phyloP scores from a whole-genome alignment of 345 rosid species.

The Gossypium stocksii region DNA sequence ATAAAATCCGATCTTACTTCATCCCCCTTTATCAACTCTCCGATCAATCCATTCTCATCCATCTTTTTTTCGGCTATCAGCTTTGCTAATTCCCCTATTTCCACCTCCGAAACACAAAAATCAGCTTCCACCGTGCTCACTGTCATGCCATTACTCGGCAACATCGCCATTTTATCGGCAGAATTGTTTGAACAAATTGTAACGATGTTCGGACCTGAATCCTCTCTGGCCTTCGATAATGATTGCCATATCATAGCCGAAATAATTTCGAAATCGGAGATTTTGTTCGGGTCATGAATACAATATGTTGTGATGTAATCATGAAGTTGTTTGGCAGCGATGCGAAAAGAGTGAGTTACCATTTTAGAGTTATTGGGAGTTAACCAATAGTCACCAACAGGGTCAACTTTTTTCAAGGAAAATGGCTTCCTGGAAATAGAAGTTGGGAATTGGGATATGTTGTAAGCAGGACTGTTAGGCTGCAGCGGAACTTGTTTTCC shows the following conservation, averaged over 20 bases:
- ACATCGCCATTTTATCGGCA: not conserved
- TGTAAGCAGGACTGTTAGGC: not conserved
- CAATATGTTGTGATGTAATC: constrained; percentile 17
- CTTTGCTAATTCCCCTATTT: constrained; percentile 34
- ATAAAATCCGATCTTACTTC: constrained; percentile 34
- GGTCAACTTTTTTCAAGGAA: constrained; percentile 40
- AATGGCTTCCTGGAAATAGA: constrained; percentile 4
- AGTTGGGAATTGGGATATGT: not conserved
- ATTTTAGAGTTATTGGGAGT: constrained; percentile 26
- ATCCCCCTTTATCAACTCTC: constrained; percentile 24
- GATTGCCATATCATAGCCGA: constrained; percentile 62
- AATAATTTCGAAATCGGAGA: constrained; percentile 32
- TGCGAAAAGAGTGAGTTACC: constrained; percentile 27
- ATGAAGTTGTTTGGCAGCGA: constrained; percentile 32
- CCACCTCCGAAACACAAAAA: constrained; percentile 24
- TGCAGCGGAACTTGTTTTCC: constrained; percentile 16
- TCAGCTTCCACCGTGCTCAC: constrained; percentile 39
- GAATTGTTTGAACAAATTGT: constrained; percentile 32
- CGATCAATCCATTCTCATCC: constrained; percentile 28
- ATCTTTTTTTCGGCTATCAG: constrained; percentile 23
- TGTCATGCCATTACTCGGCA: constrained; percentile 31
- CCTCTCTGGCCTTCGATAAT: constrained; percentile 30
- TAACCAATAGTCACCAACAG: constrained; percentile 54
- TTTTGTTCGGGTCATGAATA: not conserved
- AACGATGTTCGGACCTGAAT: constrained; percentile 27